Evolutionary conservation across 768 basidiomycete genomes (phyloP).

Genomic region (Sporobolomyces phaffii): DNA sequence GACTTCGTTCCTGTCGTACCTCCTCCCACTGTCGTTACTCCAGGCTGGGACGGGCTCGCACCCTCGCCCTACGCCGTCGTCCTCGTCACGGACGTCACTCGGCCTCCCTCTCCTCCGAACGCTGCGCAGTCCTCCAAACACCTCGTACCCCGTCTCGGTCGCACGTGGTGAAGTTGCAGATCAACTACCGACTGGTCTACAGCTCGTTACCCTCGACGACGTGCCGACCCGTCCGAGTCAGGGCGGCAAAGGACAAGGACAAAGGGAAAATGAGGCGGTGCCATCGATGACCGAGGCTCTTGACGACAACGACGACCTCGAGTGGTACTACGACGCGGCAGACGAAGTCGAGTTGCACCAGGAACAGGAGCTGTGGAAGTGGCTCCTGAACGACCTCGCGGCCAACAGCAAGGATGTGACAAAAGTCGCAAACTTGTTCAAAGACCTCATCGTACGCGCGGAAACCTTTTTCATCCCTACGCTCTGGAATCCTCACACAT

Average conservation of each 20-base stretch:
- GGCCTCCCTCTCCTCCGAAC: too few species aligned
- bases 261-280: background rate
- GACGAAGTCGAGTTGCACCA: slow-evolving; percentile 3
- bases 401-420: too few species aligned
- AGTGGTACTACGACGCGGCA: background rate
- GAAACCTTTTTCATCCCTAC: too few species aligned
- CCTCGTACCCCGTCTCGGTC: too few species aligned
- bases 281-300: background rate
- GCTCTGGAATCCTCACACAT: too few species aligned
- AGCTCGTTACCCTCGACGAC: too few species aligned
- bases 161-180: too few species aligned
- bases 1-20: background rate
- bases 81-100: background rate
- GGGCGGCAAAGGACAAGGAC: too few species aligned
- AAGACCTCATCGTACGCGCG: background rate
- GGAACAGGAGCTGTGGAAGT: background rate
- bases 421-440: background rate
- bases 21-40: background rate
- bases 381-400: background rate
- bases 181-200: too few species aligned
- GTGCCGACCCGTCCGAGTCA: too few species aligned
- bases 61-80: background rate
- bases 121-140: too few species aligned
- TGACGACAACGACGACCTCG: background rate
- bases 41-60: too few species aligned